These are phyloP conservation scores for Starmerella apicola DNA, from an alignment of 805 yeast genomes.

Conservation along the genomic window DNA sequence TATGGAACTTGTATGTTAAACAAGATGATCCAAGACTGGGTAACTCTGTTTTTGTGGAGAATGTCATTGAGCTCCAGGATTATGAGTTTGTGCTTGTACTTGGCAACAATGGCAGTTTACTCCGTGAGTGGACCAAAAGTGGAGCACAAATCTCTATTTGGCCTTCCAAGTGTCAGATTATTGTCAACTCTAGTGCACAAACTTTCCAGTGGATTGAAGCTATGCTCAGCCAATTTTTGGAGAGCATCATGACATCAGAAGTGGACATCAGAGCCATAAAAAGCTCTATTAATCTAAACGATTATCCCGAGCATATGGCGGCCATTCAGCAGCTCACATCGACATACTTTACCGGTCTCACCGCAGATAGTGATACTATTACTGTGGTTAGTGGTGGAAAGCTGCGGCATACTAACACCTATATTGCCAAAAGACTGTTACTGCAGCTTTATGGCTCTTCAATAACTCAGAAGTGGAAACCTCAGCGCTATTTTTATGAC, in stretches of 20 bases:
- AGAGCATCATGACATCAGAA: conserved; percentile 24
- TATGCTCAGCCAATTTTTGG: conserved; percentile 20
- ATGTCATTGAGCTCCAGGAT: conserved; percentile 27
- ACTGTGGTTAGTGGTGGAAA: conserved; percentile 13
- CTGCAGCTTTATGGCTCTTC: conserved; percentile 7
- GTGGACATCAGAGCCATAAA: conserved; percentile 26
- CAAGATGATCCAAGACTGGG: conserved; percentile 12
- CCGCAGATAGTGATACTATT: conserved; percentile 11
- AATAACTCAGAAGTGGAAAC: conserved; percentile 9
- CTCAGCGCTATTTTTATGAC: conserved; percentile 14
- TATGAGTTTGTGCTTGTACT: conserved; percentile 34
- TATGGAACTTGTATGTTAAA: conserved; percentile 29
- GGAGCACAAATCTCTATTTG: conserved; percentile 33
- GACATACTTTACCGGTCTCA: conserved; percentile 18
- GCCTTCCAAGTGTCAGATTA: conserved; percentile 26
- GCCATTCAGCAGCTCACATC: conserved; percentile 25
- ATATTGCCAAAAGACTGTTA: conserved; percentile 19
- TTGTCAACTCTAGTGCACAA: conserved; percentile 31
- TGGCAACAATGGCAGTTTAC: conserved; percentile 31
- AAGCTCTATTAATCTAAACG: conserved; percentile 4
- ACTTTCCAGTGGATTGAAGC: conserved; percentile 37
- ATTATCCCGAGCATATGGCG: conserved; percentile 13
- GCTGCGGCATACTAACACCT: conserved; percentile 8
- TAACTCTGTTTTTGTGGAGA: conserved; percentile 29
- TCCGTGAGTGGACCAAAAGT: conserved; percentile 32